Evolutionary conservation across 164 flowering plant genomes (phyloP), one percentile per base, ranked within the genome.

Genomic region (Nymphaea colorata): DNA sequence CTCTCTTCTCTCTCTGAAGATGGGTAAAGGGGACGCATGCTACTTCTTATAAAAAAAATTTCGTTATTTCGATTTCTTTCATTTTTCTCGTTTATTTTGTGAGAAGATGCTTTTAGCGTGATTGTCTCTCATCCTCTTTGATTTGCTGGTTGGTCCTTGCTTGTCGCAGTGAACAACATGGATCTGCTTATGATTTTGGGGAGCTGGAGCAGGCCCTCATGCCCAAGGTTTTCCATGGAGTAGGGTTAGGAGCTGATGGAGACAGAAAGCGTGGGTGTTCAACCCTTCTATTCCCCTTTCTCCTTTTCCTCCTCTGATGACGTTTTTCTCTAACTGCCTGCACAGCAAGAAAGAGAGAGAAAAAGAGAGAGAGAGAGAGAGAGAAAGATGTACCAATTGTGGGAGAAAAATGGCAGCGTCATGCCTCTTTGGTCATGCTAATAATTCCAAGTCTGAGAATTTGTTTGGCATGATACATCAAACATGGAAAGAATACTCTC

Each of bases 141-240:
- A 43, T 14, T 42, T 36, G 45, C 15, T 47, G 57, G 57, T 51
- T 51, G 57, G 14, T 51, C 36, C 36, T 25, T 25, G 36, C 36
- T 51, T 4, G 57, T 51, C 14, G 42, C 71, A 94, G 96, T 42
- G 82, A 85, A 75, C 92, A 85, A 78, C 89, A 82, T 74, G 90
- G 92, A 73, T 77, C 93, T 61, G 76, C 85, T 72, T 91, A 84
- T 79, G 96, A 84, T 83, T 94, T 88, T 79, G 98, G 96, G 62
- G 99, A 84, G 87, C 80, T 94, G 51, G 96, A 92, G 79, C 87
- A 90, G 67, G 98, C 96, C 57, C 88, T 90, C 69, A 86, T 82
- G 36, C 84, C 73, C 6, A 71, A 66, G 41, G 60, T 71, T 36
- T 63, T 89, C 71, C 93, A 90, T 74, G 93, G 90, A 76, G 57